A percentile compares a stretch with the other conserved stretches of the same genome.
Conservation (phyloP, 106 monocot species). For the Dendrobium officinale region DNA sequence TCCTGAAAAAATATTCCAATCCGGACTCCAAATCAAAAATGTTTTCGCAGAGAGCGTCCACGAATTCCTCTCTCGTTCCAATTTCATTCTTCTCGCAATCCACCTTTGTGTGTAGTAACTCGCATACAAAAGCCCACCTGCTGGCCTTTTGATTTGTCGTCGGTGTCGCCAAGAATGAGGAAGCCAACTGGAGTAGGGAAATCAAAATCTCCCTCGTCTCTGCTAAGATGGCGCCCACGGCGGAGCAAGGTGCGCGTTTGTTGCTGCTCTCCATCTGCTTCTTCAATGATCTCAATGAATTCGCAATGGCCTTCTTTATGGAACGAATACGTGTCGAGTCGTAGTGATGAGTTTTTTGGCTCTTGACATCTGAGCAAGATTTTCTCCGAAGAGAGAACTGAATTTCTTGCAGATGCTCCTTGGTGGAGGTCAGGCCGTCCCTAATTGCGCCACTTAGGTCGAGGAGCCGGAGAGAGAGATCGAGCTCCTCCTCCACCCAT, state of each 20-base stretch:
- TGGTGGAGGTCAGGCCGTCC: conserved; percentile 8
- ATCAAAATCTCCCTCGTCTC: conserved; percentile 9
- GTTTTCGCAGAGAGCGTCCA: neutral
- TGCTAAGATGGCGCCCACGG: neutral
- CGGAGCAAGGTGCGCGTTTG: neutral
- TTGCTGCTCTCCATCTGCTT: conserved; percentile 11
- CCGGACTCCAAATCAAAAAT: neutral
- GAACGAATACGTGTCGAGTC: neutral
- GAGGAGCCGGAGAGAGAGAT: conserved; percentile 30
- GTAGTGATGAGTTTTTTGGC: neutral
- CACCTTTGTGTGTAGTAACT: neutral
- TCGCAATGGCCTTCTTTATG: conserved; percentile 12
- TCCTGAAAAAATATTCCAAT: conserved; percentile 1
- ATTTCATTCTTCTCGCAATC: neutral
- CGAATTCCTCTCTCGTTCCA: neutral
- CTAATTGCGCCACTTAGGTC: conserved; percentile 15
- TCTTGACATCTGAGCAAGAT: neutral
- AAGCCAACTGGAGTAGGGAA: neutral
- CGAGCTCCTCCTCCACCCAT: conserved; percentile 28
- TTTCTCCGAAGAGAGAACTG: conserved; percentile 9
- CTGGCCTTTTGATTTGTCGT: neutral
- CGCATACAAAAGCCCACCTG: neutral
- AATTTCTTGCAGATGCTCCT: conserved; percentile 15
- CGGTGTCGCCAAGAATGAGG: neutral
- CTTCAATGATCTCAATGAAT: conserved; percentile 7